A percentile compares a stretch with the other conserved stretches of the same genome.
Evolutionary conservation across 1,139 yeast species (phyloP).

Genomic region (Hansenula lynferdii): DNA sequence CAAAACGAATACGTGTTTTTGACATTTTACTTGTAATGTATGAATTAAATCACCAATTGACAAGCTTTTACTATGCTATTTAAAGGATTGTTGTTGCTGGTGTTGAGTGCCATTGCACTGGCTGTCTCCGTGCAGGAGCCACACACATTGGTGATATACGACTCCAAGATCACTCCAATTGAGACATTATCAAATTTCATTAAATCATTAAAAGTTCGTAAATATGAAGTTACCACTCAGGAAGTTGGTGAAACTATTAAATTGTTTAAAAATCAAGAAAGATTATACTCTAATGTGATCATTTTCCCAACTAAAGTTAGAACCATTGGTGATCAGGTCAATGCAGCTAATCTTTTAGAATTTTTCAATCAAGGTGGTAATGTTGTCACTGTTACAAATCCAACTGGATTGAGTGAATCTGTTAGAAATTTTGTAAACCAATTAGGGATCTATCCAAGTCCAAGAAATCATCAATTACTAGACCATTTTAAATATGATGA

Average conservation of each 20-base stretch:
- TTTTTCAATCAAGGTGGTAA: constrained; percentile 70
- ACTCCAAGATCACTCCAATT: constrained; percentile 24
- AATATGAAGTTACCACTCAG: neutral
- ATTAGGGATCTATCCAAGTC: constrained; percentile 81
- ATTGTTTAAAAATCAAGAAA: constrained; percentile 37
- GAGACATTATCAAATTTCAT: constrained; percentile 29
- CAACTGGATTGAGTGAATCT: constrained; percentile 63
- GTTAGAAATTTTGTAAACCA: constrained; percentile 67
- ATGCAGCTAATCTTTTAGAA: constrained; percentile 38
- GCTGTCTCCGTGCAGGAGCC: constrained; percentile 1
- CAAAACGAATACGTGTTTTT: too few species aligned
- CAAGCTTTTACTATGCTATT: too few species aligned
- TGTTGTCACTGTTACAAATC: constrained; percentile 54
- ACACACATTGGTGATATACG: constrained; percentile 32
- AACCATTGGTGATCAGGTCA: constrained; percentile 37
- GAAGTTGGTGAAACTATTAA: constrained; percentile 22
- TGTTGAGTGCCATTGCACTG: neutral
- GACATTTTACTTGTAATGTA: too few species aligned
- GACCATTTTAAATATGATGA: constrained; percentile 55
- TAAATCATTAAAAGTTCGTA: constrained; percentile 16
- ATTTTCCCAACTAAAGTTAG: constrained; percentile 46
- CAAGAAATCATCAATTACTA: constrained; percentile 58
- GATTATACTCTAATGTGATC: constrained; percentile 47
- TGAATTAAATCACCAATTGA: too few species aligned
- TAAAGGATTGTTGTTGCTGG: neutral